Percentiles rank a stretch among this genome's conserved stretches.
Evolutionary conservation across 2,329 filamentous ascomycete genomes (phyloP).

Genomic region (Phyllosticta capitalensis): DNA sequence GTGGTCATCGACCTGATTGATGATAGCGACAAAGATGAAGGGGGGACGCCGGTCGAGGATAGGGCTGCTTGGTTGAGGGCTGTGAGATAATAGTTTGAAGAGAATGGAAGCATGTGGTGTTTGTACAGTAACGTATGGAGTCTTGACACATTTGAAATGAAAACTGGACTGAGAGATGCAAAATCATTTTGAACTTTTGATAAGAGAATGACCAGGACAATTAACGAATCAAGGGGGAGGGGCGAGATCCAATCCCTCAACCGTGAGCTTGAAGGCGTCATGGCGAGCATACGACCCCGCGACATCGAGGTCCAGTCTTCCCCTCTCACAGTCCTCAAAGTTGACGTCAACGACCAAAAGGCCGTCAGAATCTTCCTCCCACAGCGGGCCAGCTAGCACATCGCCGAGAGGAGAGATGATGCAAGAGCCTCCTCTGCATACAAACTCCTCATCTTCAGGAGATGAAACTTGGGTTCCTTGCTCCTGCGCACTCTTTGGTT

Average conservation of each 20-base stretch:
- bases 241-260: slow-evolving; percentile 50
- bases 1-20: neutral
- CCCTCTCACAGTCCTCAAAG: slow-evolving; percentile 77
- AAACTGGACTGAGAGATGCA: neutral
- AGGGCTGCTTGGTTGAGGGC: neutral
- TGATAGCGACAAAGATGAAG: neutral
- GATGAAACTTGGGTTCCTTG: neutral
- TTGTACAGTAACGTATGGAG: neutral
- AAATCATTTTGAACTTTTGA: neutral
- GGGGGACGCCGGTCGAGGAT: neutral
- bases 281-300: slow-evolving; percentile 77
- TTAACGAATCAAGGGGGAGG: slow-evolving; percentile 38
- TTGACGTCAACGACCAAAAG: slow-evolving; percentile 67
- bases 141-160: neutral
- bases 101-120: neutral
- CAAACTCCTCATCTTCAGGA: slow-evolving; percentile 37
- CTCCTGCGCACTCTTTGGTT: neutral
- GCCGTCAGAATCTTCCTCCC: slow-evolving; percentile 62
- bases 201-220: neutral
- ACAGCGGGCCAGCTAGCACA: slow-evolving; percentile 70
- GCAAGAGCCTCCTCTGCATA: slow-evolving; percentile 69
- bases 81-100: neutral
- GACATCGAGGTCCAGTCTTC: slow-evolving; percentile 73
- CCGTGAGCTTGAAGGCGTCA: slow-evolving; percentile 51
- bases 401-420: slow-evolving; percentile 73